Percentiles rank a stretch among this genome's conserved stretches.
Conservation (phyloP, 2,329 filamentous ascomycete genomes). For the Paecilomyces dactylethromorphus region DNA sequence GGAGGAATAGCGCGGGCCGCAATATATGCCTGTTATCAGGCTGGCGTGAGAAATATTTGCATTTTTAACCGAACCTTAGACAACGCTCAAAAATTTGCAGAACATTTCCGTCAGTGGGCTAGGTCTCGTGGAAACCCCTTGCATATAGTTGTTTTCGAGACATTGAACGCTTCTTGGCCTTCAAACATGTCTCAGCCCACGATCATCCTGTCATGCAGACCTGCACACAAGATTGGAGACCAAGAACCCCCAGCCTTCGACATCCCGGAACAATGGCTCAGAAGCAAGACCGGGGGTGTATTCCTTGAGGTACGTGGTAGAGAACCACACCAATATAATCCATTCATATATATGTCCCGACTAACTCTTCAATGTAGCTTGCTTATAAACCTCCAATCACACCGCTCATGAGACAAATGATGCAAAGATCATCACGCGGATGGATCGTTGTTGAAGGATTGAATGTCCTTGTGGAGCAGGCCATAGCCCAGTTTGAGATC, state of each 20-base stretch:
- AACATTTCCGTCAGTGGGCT: conserved; percentile 19
- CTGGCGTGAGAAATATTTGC: conserved; percentile 32
- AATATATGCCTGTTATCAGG: conserved; percentile 33
- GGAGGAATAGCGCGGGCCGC: conserved; percentile 43
- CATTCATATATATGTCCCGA: neutral
- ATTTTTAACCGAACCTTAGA: conserved; percentile 30
- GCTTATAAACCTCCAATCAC: conserved; percentile 12
- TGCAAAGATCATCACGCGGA: conserved; percentile 6
- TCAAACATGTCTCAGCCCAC: conserved; percentile 11
- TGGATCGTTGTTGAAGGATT: conserved; percentile 18
- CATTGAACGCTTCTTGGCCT: conserved; percentile 12
- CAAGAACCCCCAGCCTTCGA: conserved; percentile 6
- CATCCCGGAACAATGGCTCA: conserved; percentile 14
- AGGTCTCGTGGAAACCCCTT: neutral
- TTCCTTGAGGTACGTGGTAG: conserved; percentile 14
- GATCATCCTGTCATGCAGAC: conserved; percentile 16
- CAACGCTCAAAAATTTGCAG: conserved; percentile 28
- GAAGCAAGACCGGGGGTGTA: conserved; percentile 15
- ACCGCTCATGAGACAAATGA: conserved; percentile 10
- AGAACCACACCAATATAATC: neutral
- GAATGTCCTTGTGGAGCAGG: conserved; percentile 15
- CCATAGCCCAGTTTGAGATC: conserved; percentile 17
- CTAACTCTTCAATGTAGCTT: conserved; percentile 3
- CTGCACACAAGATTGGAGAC: conserved; percentile 8
- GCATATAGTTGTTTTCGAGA: conserved; percentile 2